Percentiles rank a stretch among this genome's conserved stretches.
Evolutionary conservation across 805 yeast species (phyloP).

Genomic region (Candida vartiovaarae): DNA sequence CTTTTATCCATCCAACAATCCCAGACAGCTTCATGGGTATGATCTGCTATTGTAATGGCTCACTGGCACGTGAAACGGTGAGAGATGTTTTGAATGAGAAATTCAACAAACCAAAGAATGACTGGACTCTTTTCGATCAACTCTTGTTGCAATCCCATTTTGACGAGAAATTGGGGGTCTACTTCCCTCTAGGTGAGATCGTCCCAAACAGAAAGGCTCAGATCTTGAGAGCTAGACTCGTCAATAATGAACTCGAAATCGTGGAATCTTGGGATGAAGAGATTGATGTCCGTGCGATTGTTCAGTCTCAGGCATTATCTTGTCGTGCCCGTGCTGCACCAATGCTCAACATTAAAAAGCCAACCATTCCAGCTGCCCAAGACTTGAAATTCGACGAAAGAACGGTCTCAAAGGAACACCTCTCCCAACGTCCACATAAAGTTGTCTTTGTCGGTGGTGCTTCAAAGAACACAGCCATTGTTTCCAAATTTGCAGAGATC

Average conservation of each 20-base stretch:
- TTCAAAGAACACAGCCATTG: slow-evolving; percentile 62
- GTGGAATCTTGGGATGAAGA: slow-evolving; percentile 42
- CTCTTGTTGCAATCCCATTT: slow-evolving; percentile 34
- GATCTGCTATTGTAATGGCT: slow-evolving; percentile 91
- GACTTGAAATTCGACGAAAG: slow-evolving; percentile 30
- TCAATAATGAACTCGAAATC: slow-evolving; percentile 22
- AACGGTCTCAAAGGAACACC: slow-evolving; percentile 9
- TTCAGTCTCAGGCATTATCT: slow-evolving; percentile 82
- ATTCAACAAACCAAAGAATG: slow-evolving; percentile 25
- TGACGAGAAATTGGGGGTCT: slow-evolving; percentile 57
- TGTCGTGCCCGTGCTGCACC: slow-evolving; percentile 79
- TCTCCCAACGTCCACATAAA: slow-evolving; percentile 50
- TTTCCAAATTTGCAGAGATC: slow-evolving; percentile 60
- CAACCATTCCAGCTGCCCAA: slow-evolving; percentile 1
- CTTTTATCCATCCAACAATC: slow-evolving; percentile 82
- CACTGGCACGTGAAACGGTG: slow-evolving; percentile 75
- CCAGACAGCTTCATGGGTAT: slow-evolving; percentile 80
- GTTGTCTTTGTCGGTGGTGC: slow-evolving; percentile 88
- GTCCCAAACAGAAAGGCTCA: slow-evolving; percentile 75
- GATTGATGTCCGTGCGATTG: slow-evolving; percentile 66
- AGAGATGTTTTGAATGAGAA: slow-evolving; percentile 54
- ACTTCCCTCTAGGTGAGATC: slow-evolving; percentile 87
- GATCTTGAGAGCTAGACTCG: slow-evolving; percentile 43
- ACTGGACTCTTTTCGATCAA: slow-evolving; percentile 60
- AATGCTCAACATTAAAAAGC: slow-evolving; percentile 40